These are phyloP conservation scores for Puccinia triticina DNA, from an alignment of 1,284 basidiomycete species.

Conservation along the genomic window DNA sequence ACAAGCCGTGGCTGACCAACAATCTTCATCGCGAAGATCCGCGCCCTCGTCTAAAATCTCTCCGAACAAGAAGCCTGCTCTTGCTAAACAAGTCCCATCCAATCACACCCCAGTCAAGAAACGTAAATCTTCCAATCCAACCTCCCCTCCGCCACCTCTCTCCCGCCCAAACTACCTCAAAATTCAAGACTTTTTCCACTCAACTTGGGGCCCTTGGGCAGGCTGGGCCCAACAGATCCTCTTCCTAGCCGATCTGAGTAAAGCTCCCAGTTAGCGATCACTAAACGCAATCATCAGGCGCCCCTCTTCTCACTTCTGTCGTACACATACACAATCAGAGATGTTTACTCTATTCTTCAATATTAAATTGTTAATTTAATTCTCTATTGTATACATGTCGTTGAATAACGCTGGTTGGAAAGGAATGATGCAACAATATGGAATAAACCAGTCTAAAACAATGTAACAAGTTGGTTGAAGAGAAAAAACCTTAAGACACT, in stretches of 20 bases:
- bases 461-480: too few species aligned
- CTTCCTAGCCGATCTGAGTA: constrained; percentile 61
- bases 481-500: too few species aligned
- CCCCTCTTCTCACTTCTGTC: too few species aligned
- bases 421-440: too few species aligned
- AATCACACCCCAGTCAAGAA: background rate
- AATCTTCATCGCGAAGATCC: background rate
- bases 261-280: background rate
- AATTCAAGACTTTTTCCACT: constrained; percentile 7
- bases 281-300: too few species aligned
- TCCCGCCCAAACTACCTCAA: constrained; percentile 22
- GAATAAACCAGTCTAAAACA: too few species aligned
- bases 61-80: constrained; percentile 66
- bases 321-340: too few species aligned
- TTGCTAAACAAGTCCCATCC: constrained; percentile 66
- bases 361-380: too few species aligned
- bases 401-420: too few species aligned
- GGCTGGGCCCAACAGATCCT: constrained; percentile 89
- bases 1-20: background rate
- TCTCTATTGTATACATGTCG: too few species aligned
- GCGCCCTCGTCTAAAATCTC: constrained; percentile 48
- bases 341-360: too few species aligned
- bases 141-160: background rate
- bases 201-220: constrained; percentile 66
- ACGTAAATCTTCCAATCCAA: background rate